Percentiles rank a stretch among this genome's conserved stretches.
These are phyloP conservation scores for Pleurotus ostreatus DNA, from an alignment of 768 basidiomycete genomes.

Conservation along the genomic window DNA sequence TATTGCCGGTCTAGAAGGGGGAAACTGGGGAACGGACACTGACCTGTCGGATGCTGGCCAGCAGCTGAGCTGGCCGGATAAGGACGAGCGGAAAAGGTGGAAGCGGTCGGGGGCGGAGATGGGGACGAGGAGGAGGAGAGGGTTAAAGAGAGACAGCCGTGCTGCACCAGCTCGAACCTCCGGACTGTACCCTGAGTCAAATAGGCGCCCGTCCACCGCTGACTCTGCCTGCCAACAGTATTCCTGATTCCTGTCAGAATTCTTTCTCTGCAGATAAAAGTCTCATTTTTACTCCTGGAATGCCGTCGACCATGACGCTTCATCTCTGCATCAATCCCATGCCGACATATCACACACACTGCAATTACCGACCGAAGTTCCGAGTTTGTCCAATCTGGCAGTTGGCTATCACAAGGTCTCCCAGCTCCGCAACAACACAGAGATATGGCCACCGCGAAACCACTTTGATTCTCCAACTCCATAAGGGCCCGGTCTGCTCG, in stretches of 20 bases:
- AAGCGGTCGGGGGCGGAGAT: neutral
- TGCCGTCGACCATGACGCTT: constrained; percentile 5
- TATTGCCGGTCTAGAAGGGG: constrained; percentile 5
- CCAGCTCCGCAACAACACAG: constrained; percentile 5
- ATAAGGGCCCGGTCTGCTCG: too few species aligned
- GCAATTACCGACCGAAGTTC: constrained; percentile 6
- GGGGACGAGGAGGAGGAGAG: constrained; percentile 4
- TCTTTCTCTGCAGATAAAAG: neutral
- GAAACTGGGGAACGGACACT: constrained; percentile 1
- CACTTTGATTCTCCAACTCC: constrained; percentile 7
- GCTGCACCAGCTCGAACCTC: neutral
- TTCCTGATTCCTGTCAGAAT: neutral
- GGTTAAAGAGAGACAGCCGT: neutral
- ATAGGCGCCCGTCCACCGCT: neutral
- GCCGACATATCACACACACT: constrained; percentile 6
- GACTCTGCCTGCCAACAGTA: neutral
- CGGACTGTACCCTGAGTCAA: neutral
- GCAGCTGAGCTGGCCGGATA: neutral
- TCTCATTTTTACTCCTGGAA: neutral
- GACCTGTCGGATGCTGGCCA: neutral
- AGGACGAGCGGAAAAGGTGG: neutral
- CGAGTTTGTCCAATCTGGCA: constrained; percentile 3
- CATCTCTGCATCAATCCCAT: constrained; percentile 1
- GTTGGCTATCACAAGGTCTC: constrained; percentile 6
- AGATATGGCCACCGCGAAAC: neutral